phyloP scores from a whole-genome alignment of 164 flowering plant genomes.

The Annona squamosa region DNA sequence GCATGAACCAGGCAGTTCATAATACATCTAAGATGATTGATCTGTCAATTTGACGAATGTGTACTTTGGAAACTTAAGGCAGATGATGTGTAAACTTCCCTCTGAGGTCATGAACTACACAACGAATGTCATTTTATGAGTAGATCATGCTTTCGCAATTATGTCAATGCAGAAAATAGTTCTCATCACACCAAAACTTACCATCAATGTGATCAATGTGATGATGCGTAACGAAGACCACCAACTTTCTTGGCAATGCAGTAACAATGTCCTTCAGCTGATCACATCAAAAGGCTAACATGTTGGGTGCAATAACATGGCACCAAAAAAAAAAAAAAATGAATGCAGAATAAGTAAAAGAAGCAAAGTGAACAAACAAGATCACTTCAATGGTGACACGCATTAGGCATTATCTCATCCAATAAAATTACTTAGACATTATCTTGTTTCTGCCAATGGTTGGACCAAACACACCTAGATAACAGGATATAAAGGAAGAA shows the following conservation, averaged over 20 bases:
- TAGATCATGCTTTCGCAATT: too few species aligned
- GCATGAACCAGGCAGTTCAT: background rate
- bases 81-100: background rate
- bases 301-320: background rate
- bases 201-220: conserved; percentile 94
- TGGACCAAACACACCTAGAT: too few species aligned
- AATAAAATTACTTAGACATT: too few species aligned
- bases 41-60: too few species aligned
- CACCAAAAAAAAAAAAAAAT: too few species aligned
- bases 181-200: conserved; percentile 22
- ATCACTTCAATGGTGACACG: too few species aligned
- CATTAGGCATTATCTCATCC: too few species aligned
- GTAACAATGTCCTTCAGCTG: conserved; percentile 69
- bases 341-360: background rate
- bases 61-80: background rate
- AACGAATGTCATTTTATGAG: background rate
- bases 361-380: background rate
- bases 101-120: background rate
- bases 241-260: conserved; percentile 72
- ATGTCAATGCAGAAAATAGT: background rate
- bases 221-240: conserved; percentile 94
- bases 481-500: too few species aligned
- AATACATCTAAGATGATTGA: background rate
- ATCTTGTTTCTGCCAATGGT: too few species aligned
- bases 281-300: conserved; percentile 15